A percentile compares a stretch with the other conserved stretches of the same genome.
phyloP scores from a whole-genome alignment of 2,329 filamentous ascomycete species.

The Xylariaceae sp. region DNA sequence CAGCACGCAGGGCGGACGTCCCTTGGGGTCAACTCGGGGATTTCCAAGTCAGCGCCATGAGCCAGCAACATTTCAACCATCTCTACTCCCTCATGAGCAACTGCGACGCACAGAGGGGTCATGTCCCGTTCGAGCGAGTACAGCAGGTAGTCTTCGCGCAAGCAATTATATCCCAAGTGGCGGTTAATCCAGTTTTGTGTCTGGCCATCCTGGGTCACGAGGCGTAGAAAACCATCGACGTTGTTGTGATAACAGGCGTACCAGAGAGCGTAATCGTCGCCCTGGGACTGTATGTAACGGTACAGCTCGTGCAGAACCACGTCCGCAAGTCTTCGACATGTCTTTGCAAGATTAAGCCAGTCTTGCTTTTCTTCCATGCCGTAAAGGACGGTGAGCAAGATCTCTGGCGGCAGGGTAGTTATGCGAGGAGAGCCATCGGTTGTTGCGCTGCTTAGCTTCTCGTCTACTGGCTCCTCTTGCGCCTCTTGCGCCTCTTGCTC shows the following conservation, averaged over 20 bases:
- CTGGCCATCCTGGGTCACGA: slow-evolving; percentile 5
- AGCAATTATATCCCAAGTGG: no score
- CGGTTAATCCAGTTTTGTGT: no score
- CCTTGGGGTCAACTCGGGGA: neutral
- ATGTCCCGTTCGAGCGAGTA: neutral
- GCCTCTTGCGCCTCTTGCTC: no score
- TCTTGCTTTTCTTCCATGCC: slow-evolving; percentile 1
- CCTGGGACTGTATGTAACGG: neutral
- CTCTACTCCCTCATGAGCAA: neutral
- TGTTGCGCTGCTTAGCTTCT: no score
- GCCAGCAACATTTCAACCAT: slow-evolving; percentile 8
- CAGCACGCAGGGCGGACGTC: neutral
- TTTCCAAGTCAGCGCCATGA: slow-evolving; percentile 8
- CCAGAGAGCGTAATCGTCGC: slow-evolving; percentile 3
- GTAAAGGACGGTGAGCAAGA: slow-evolving; percentile 5
- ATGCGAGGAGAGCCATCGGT: no score
- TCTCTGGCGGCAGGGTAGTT: slow-evolving; percentile 8
- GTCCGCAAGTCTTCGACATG: slow-evolving; percentile 2
- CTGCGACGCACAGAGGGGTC: slow-evolving; percentile 7
- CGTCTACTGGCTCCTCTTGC: no score
- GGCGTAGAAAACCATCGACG: neutral
- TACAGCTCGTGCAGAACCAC: slow-evolving; percentile 4
- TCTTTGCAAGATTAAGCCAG: slow-evolving; percentile 6
- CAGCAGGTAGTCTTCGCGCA: no score
- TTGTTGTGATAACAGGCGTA: slow-evolving; percentile 7